Conservation (phyloP, 176 grass and related monocot species). For the Triticum urartu region DNA sequence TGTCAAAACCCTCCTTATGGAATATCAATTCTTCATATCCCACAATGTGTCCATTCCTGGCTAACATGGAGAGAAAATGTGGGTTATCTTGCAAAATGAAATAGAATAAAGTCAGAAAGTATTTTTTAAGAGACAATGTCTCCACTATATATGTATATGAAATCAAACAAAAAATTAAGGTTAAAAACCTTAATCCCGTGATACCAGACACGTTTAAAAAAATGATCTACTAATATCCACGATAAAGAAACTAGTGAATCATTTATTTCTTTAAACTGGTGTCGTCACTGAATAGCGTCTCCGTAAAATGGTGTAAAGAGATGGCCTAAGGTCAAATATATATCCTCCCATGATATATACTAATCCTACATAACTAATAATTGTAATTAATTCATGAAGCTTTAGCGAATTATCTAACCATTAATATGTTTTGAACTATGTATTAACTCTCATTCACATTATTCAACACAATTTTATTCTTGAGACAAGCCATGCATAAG, state of each 20-base stretch:
- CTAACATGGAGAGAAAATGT: neutral
- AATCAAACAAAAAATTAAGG: too few relatives aligned
- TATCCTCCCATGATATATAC: neutral
- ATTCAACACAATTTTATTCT: neutral
- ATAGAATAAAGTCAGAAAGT: neutral
- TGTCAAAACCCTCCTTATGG: neutral
- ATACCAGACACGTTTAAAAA: too few relatives aligned
- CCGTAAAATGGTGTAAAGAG: neutral
- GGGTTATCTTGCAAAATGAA: neutral
- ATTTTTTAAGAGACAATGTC: neutral
- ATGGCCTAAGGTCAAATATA: neutral
- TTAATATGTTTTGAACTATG: neutral
- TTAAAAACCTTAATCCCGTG: too few relatives aligned
- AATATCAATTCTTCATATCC: neutral
- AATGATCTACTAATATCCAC: too few relatives aligned
- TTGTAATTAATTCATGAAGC: neutral
- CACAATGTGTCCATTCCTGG: neutral
- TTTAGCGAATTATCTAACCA: neutral
- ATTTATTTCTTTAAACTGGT: neutral
- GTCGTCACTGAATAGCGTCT: too few relatives aligned
- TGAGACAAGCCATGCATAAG: neutral
- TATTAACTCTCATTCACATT: neutral
- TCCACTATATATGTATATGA: neutral
- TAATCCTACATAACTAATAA: neutral
- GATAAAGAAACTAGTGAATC: too few relatives aligned